Conservation (phyloP, 1,284 basidiomycete species). For the Irpex sp. region DNA sequence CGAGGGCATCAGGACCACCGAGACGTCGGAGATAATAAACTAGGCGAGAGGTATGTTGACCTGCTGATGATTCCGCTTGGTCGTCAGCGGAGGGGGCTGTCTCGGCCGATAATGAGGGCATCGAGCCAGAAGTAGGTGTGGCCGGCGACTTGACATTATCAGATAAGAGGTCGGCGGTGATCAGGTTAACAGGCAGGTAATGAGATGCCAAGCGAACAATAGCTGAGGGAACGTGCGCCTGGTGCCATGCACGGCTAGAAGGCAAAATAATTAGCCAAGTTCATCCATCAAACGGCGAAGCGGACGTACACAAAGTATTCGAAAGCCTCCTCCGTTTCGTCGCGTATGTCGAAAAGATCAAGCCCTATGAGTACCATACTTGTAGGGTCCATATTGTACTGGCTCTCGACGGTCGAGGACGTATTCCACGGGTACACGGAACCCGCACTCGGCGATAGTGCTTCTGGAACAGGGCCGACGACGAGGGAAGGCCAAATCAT, state of each 20-base stretch:
- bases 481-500: conserved; percentile 78
- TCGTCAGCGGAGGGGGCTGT: conserved; percentile 9
- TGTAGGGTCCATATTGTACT: conserved; percentile 80
- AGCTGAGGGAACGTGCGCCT: conserved; percentile 66
- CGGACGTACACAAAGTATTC: conserved; percentile 70
- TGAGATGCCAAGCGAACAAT: conserved; percentile 71
- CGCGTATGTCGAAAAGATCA: conserved; percentile 68
- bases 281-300: neutral
- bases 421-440: conserved; percentile 48
- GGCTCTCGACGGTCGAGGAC: conserved; percentile 48
- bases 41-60: conserved; percentile 34
- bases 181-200: conserved; percentile 53
- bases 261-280: conserved; percentile 8
- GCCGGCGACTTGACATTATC: conserved; percentile 6
- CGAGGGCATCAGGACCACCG: conserved; percentile 59
- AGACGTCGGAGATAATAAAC: conserved; percentile 62
- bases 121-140: conserved; percentile 13
- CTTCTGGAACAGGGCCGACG: conserved; percentile 65
- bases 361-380: conserved; percentile 67
- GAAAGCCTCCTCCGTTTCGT: conserved; percentile 70
- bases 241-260: conserved; percentile 75
- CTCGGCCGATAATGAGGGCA: conserved; percentile 15
- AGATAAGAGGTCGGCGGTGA: conserved; percentile 15
- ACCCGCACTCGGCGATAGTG: conserved; percentile 41
- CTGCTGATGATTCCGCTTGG: conserved; percentile 8